Conservation (phyloP, 192 early-diverging fungal genomes). For the Backusella parvicylindrica region DNA sequence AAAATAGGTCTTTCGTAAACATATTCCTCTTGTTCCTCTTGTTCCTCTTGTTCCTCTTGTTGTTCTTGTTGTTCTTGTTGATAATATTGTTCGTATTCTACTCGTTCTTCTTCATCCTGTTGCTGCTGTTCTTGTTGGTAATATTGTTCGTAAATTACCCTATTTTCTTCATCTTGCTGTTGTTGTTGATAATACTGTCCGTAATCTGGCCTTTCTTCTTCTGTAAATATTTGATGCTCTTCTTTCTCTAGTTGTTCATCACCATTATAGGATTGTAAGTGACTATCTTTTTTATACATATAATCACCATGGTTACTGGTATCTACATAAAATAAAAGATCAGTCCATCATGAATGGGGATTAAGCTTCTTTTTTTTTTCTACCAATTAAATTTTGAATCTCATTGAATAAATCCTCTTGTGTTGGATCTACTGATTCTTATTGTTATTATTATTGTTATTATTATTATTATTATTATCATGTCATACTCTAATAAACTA, state of each 20-base stretch:
- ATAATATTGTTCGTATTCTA: background rate
- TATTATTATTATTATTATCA: too few species aligned
- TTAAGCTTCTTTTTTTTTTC: background rate
- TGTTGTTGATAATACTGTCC: background rate
- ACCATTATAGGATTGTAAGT: background rate
- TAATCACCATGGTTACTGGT: background rate
- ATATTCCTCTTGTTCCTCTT: background rate
- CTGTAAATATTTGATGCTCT: background rate
- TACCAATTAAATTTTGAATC: constrained; percentile 3
- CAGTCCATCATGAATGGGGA: background rate
- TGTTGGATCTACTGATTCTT: background rate
- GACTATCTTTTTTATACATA: background rate
- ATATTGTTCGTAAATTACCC: background rate
- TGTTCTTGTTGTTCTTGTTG: background rate
- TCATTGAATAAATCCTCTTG: constrained; percentile 1
- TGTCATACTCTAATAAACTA: background rate
- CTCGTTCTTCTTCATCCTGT: background rate
- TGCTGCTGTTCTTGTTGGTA: background rate
- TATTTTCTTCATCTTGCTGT: background rate
- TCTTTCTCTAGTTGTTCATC: background rate
- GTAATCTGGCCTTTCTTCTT: background rate
- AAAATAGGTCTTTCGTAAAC: constrained; percentile 6
- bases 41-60: background rate
- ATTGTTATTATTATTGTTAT: background rate
- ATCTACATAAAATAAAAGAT: background rate